These are phyloP conservation scores for Colletotrichum sp. DNA, from an alignment of 2,329 filamentous ascomycete genomes.

Conservation along the genomic window DNA sequence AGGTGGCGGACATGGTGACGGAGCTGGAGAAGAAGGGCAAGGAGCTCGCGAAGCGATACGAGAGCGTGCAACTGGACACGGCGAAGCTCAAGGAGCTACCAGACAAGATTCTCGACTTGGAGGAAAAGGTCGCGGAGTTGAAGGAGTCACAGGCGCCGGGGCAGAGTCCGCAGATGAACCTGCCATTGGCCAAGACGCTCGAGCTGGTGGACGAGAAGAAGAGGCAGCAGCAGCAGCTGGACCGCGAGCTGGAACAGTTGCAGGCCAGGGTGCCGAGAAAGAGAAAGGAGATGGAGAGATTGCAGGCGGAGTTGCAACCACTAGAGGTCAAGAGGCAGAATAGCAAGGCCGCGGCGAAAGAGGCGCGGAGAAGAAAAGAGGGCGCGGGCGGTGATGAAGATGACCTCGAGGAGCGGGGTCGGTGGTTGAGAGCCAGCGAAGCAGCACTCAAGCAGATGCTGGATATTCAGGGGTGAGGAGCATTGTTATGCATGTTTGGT, in stretches of 20 bases:
- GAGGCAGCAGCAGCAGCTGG: conserved; percentile 58
- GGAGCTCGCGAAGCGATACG: conserved; percentile 61
- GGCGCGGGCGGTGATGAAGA: conserved; percentile 70
- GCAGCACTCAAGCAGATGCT: conserved; percentile 66
- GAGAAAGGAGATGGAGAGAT: conserved; percentile 68
- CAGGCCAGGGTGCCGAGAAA: conserved; percentile 69
- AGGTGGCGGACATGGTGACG: conserved; percentile 75
- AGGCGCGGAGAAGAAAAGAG: conserved; percentile 73
- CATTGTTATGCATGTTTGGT: not conserved
- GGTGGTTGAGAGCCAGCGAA: conserved; percentile 78
- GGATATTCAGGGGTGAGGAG: conserved; percentile 51
- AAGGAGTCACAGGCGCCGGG: conserved; percentile 42
- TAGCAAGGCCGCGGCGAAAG: conserved; percentile 70
- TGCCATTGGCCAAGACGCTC: conserved; percentile 63
- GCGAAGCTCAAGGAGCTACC: conserved; percentile 57
- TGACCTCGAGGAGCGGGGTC: conserved; percentile 75
- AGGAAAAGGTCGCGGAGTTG: conserved; percentile 52
- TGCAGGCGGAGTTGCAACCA: conserved; percentile 71
- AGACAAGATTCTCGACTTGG: conserved; percentile 50
- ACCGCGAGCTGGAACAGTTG: conserved; percentile 68
- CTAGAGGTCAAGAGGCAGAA: conserved; percentile 71
- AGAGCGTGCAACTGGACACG: conserved; percentile 54
- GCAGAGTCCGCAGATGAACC: conserved; percentile 50
- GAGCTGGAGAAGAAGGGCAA: conserved; percentile 72
- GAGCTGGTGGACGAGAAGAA: conserved; percentile 57